phyloP scores from a whole-genome alignment of 2,329 filamentous ascomycete genomes.

The Xylaria sp. region DNA sequence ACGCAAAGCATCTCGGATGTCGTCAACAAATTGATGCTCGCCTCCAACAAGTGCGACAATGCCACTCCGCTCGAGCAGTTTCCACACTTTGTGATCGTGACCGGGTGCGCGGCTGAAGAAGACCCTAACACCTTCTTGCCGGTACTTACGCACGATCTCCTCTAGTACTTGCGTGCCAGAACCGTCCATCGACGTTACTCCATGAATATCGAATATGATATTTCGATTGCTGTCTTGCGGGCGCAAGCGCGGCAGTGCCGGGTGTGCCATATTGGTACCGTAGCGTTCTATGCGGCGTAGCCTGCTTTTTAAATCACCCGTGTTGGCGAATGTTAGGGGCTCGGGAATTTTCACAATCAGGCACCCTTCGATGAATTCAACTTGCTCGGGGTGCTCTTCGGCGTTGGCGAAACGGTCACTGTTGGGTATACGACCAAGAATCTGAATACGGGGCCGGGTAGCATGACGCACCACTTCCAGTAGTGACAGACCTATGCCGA shows the following conservation, averaged over 20 bases:
- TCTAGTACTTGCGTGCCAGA: conserved; percentile 90
- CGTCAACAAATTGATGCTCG: conserved; percentile 78
- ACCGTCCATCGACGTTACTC: conserved; percentile 94
- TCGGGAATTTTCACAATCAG: conserved; percentile 98
- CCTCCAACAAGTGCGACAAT: conserved; percentile 89
- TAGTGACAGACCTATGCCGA: conserved; percentile 90
- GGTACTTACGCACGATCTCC: conserved; percentile 87
- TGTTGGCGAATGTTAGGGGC: conserved; percentile 96
- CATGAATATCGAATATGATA: conserved; percentile 96
- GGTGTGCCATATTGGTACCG: conserved; percentile 85
- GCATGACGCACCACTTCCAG: conserved; percentile 90
- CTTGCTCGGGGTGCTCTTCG: conserved; percentile 73
- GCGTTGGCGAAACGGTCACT: conserved; percentile 89
- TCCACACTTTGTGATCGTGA: conserved; percentile 69
- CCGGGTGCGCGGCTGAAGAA: conserved; percentile 74
- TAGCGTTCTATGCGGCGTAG: conserved; percentile 88
- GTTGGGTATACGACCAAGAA: conserved; percentile 87
- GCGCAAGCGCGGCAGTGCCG: conserved; percentile 83
- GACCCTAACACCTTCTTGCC: conserved; percentile 78
- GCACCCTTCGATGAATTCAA: conserved; percentile 92
- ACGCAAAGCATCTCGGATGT: conserved; percentile 85
- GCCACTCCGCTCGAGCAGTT: conserved; percentile 79
- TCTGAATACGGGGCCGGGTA: conserved; percentile 94
- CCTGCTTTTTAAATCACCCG: conserved; percentile 87
- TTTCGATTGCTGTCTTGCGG: conserved; percentile 86